Evolutionary conservation across 2,329 filamentous ascomycete genomes (phyloP).

Genomic region (Lachnellula occidentalis): DNA sequence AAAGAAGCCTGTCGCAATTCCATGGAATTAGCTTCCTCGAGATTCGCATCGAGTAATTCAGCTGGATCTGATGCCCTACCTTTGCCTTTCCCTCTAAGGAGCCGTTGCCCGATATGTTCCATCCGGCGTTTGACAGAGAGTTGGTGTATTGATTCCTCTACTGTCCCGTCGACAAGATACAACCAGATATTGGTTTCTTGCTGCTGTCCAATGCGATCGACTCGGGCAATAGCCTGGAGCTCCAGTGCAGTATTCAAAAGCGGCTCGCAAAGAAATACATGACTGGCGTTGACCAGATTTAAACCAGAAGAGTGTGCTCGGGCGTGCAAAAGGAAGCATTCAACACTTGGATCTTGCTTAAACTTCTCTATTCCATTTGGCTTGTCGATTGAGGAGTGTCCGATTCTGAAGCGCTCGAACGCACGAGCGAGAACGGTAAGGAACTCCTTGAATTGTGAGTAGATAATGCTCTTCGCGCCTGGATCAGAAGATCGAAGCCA

Average conservation of each 20-base stretch:
- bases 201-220: slow-evolving; percentile 89
- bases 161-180: slow-evolving; percentile 84
- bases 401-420: slow-evolving; percentile 66
- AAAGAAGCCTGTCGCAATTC: slow-evolving; percentile 73
- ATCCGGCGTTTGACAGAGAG: slow-evolving; percentile 75
- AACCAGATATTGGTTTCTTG: slow-evolving; percentile 91
- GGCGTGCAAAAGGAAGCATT: slow-evolving; percentile 86
- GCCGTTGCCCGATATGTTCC: slow-evolving; percentile 61
- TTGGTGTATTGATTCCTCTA: slow-evolving; percentile 88
- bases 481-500: slow-evolving; percentile 83
- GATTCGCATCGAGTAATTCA: slow-evolving; percentile 49
- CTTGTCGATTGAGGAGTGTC: slow-evolving; percentile 64
- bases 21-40: slow-evolving; percentile 80
- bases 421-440: slow-evolving; percentile 67
- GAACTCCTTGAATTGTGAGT: slow-evolving; percentile 85
- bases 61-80: slow-evolving; percentile 39
- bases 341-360: slow-evolving; percentile 64
- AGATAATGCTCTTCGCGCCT: slow-evolving; percentile 87
- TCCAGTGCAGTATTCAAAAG: slow-evolving; percentile 90
- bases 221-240: slow-evolving; percentile 88
- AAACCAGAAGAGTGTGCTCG: slow-evolving; percentile 83
- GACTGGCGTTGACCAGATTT: slow-evolving; percentile 86
- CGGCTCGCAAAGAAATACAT: slow-evolving; percentile 92
- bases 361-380: slow-evolving; percentile 68
- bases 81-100: slow-evolving; percentile 27